Evolutionary conservation across 73 alveolate genomes (phyloP), one percentile per base, ranked within the genome.

Genomic region (Paramecium primaurelia): DNA sequence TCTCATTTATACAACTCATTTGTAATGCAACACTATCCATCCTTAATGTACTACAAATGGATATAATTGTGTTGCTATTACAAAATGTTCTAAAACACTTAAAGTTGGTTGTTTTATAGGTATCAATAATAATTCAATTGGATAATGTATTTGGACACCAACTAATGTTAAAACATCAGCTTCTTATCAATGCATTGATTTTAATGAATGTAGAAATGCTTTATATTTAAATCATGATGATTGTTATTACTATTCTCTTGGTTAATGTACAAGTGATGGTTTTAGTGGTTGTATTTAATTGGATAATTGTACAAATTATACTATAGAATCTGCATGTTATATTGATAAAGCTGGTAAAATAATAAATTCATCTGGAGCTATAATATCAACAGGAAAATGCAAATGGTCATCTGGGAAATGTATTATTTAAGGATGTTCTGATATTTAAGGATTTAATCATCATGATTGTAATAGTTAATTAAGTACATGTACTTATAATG

Each of bases 1-100:
- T 47, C 22, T 80, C 6, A 40, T 45, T 10, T 80, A 9, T 22
- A 4, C 36, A 2, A 80, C 91, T 2, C 77, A 80, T 45, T 14
- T 38, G 1, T 0, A 80, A 80, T 80, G 91, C 30, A 44, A 40
- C 5, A 11, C 32, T 22, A 32, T 42, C 6, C 58, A 22, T 18
- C n/a, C 71, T 25, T 80, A 80, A 44, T 80, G 91, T 26, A 80
- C 91, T 3, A 80, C 91, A 0, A 36, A 80, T 45, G 91, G 91
- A 10, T 12, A 4, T 2, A 16, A 49, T 22, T 80, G 91, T 49
- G 75, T 80, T 25, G 45, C 91, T n/a, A 80, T 80, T 2, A 80
- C 77, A 4, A 45, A 26, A 6, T 80, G 91, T 80, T 26, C 71
- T 6, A 18, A 80, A 80, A 45, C 47, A 25, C 49, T 28, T 12